Evolutionary conservation across 202 grass and related monocot genomes (phyloP), one percentile per base, ranked within the genome.

Genomic region (Bolboschoenoplectus hybrid): DNA sequence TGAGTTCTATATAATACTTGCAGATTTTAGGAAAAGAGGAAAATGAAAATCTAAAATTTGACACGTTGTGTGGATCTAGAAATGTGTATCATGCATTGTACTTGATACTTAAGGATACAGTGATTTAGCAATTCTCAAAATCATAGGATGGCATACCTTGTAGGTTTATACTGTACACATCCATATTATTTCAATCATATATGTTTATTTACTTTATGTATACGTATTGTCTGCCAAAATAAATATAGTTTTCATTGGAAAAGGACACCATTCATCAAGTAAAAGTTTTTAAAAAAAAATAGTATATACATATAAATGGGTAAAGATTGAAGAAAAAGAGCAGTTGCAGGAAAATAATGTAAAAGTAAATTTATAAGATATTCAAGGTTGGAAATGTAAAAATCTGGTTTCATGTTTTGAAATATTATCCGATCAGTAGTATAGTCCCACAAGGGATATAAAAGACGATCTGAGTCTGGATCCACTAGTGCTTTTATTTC

Each of bases 1-100:
- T 97, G 86, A 93, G 93, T 95, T 49, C 20, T 19, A 86, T 79
- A 78, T 57, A n/a, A 55, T 41, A 12, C 17, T 39, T 68, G 17
- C 49, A 78, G 12, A 58, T 57, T 17, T 79, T 58, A 79, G 32
- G 65, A 76, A 9, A 39, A 32, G 74, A 9, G 74, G 35, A 78
- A 79, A 56, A 2, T 34, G 6, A 52, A 44, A 11, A 2, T 1
- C 32, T 3, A 67, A 66, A 67, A 11, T 36, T 11, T 65, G 9
- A 65, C 26, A 65, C n/a, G 32, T 19, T 61, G 63, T 26, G 11
- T 65, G 26, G 63, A 35, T 65, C 9, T n/a, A 65, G 8, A 65
- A 35, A 3, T 2, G 9, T 65, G 63, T 9, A 65, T 35, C 8
- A 10, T 65, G 63, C 32, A 65, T 35, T 2, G 57, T 65, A 8